Evolutionary conservation across 2,329 filamentous ascomycete genomes (phyloP).

Genomic region (Keithomyces neogunnii): DNA sequence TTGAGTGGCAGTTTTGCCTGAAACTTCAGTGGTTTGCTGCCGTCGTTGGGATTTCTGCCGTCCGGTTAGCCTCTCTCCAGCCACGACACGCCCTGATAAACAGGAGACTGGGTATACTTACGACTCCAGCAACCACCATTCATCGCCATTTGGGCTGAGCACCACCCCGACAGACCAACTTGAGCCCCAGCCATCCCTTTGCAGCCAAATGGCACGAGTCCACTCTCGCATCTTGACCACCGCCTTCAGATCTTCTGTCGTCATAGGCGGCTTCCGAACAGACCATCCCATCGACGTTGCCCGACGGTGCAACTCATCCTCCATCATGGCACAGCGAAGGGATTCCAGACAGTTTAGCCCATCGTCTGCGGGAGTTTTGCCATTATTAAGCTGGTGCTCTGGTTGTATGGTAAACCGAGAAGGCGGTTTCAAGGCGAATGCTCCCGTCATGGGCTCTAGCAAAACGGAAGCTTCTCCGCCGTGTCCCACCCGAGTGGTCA

Average conservation of each 20-base stretch:
- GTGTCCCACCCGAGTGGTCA: constrained; percentile 64
- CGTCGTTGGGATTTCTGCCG: constrained; percentile 13
- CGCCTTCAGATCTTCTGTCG: constrained; percentile 47
- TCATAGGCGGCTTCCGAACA: constrained; percentile 37
- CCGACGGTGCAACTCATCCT: constrained; percentile 52
- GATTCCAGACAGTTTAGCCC: constrained; percentile 49
- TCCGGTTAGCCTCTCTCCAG: constrained; percentile 8
- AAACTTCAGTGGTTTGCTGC: constrained; percentile 18
- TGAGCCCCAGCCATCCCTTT: constrained; percentile 60
- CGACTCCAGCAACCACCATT: constrained; percentile 69
- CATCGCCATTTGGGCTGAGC: constrained; percentile 63
- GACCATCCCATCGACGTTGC: constrained; percentile 60
- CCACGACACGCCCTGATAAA: not conserved
- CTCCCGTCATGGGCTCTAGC: constrained; percentile 73
- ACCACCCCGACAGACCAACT: constrained; percentile 67
- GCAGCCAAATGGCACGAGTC: constrained; percentile 60
- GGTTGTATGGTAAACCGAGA: constrained; percentile 45
- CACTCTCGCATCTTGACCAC: constrained; percentile 55
- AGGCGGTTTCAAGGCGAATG: constrained; percentile 60
- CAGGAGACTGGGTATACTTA: constrained; percentile 24
- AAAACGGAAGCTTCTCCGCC: constrained; percentile 51
- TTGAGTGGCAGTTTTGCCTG: constrained; percentile 35
- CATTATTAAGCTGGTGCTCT: constrained; percentile 58
- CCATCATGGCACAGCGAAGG: constrained; percentile 52
- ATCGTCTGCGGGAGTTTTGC: constrained; percentile 47